Evolutionary conservation across 2,329 filamentous ascomycete genomes (phyloP), one percentile per base, ranked within the genome.

Genomic region (Cercospora canescens): DNA sequence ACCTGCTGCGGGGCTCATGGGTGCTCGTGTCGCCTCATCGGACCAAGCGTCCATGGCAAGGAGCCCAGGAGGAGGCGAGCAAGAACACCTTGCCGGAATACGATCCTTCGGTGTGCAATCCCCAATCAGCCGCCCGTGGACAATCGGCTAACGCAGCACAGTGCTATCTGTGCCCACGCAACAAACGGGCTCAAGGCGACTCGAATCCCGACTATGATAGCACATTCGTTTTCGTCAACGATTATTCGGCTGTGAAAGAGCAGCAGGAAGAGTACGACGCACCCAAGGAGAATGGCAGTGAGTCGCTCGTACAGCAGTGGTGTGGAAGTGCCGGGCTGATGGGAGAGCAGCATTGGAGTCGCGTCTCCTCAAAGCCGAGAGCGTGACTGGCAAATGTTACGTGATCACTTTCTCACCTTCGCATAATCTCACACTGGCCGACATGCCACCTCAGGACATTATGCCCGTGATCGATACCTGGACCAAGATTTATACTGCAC

Each of bases 31-130:
- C 95, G 16, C 95, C 95, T 67, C 95, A 99, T 80, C 86, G 95
- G 63, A 98, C 94, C 61, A 98, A 98, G 86, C 87, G 95, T 70
- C 95, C 95, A 75, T 99, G 95, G 95, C 95, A 97, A 92, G 83
- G 83, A 41, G 78, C 82, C 70, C 80, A 84, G 71, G 83, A 85
- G 70, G 77, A 78, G 39, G 77, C 83, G 2, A 79, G 77, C 52
- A 80, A 80, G 73, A 81, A 79, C n/a, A 80, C 79, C 7, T 76
- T 85, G 9, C 94, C 95, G 1, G 84, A 88, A 69, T 96, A 97
- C 77, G 95, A 99, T 75, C 88, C 91, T 37, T 75, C 79, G 71
- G 82, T 83, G 76, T 63, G 76, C 41, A 26, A 72, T 57, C 14
- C 4, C 37, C 58, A 48, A 48, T 24, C 37, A 58, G 8, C 16